These are phyloP conservation scores for Venturia carpophila DNA, from an alignment of 2,329 filamentous ascomycete species.

Conservation along the genomic window DNA sequence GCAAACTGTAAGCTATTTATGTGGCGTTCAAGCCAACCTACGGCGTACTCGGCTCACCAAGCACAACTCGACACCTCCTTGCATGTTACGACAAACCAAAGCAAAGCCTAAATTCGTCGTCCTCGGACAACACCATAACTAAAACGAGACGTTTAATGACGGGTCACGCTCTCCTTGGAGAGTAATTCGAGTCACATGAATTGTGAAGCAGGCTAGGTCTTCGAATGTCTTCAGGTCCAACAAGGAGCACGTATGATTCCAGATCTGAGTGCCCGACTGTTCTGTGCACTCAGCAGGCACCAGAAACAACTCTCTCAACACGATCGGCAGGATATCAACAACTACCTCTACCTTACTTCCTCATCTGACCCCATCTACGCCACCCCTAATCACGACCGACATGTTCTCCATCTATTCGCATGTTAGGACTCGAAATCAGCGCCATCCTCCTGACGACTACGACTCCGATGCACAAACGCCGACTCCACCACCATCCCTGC, in stretches of 20 bases:
- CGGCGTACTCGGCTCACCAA: too few relatives aligned
- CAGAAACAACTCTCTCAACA: neutral
- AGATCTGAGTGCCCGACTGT: neutral
- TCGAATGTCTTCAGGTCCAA: neutral
- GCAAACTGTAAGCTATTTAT: too few relatives aligned
- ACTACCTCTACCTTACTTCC: neutral
- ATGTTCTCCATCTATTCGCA: conserved; percentile 11
- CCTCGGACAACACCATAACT: too few relatives aligned
- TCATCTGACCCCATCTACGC: neutral
- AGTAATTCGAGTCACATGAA: neutral
- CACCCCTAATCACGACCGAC: neutral
- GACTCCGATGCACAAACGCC: conserved; percentile 5
- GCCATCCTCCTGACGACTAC: neutral
- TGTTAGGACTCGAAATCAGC: neutral
- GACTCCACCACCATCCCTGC: neutral
- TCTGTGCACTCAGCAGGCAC: neutral
- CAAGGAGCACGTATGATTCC: neutral
- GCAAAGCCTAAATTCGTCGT: too few relatives aligned
- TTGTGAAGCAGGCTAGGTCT: neutral
- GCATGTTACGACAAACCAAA: too few relatives aligned
- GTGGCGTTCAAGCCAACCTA: too few relatives aligned
- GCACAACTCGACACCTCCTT: too few relatives aligned
- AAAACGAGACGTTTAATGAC: too few relatives aligned
- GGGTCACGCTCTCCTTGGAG: neutral
- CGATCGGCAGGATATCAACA: neutral